Percentiles rank a stretch among this genome's conserved stretches.
Evolutionary conservation across 208 protist species (phyloP).

Genomic region (Crithidia mellificae): DNA sequence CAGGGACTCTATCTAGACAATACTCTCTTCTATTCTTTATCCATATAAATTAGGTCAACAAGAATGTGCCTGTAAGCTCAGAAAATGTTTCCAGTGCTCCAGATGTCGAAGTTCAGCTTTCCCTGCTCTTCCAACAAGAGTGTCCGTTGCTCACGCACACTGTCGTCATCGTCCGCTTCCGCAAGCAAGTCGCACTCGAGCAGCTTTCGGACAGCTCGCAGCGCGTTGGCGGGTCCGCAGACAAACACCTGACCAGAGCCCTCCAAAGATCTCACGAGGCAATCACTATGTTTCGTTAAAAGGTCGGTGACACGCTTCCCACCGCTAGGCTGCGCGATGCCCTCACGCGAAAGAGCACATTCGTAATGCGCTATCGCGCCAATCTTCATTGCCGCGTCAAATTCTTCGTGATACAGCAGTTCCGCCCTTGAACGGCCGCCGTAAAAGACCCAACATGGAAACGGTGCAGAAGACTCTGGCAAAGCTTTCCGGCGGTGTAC

Average conservation of each 20-base stretch:
- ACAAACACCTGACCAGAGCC: constrained; percentile 55
- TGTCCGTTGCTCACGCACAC: constrained; percentile 65
- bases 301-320: constrained; percentile 71
- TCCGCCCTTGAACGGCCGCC: constrained; percentile 57
- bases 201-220: constrained; percentile 52
- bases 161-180: constrained; percentile 72
- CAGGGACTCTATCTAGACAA: no score
- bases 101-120: constrained; percentile 76
- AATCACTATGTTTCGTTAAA: constrained; percentile 32
- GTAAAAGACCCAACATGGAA: constrained; percentile 75
- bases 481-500: constrained; percentile 20
- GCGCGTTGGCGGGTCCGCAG: constrained; percentile 62
- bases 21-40: no score
- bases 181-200: constrained; percentile 52
- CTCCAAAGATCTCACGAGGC: constrained; percentile 37
- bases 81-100: constrained; percentile 72
- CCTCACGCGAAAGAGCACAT: constrained; percentile 57
- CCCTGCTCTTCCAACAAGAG: constrained; percentile 54
- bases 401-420: constrained; percentile 69
- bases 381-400: constrained; percentile 39
- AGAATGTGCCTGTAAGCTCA: no score
- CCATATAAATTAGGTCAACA: no score
- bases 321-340: constrained; percentile 1
- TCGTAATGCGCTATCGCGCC: constrained; percentile 66
- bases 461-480: constrained; percentile 7